Evolutionary conservation across 768 basidiomycete species (phyloP).

Genomic region (Flagelloscypha sp.): DNA sequence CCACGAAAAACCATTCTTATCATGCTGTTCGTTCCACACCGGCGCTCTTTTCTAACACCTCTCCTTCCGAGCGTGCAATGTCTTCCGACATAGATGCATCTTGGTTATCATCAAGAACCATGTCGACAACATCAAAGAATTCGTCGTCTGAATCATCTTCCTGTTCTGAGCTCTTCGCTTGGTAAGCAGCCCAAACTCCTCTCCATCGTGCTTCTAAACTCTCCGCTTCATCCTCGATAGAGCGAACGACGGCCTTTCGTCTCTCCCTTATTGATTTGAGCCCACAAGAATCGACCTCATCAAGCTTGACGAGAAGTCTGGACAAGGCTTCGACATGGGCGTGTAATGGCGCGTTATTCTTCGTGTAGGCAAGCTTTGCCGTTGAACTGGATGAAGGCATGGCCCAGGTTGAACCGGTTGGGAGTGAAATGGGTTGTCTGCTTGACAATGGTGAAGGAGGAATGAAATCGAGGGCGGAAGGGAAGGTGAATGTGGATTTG

Average conservation of each 20-base stretch:
- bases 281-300: constrained; percentile 37
- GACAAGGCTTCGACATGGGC: constrained; percentile 37
- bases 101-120: too few relatives aligned
- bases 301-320: constrained; percentile 34
- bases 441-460: constrained; percentile 1
- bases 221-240: constrained; percentile 38
- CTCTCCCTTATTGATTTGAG: constrained; percentile 27
- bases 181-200: constrained; percentile 6
- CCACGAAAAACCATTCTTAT: too few relatives aligned
- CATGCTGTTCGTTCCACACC: too few relatives aligned
- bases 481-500: constrained; percentile 18
- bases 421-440: constrained; percentile 11
- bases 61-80: too few relatives aligned
- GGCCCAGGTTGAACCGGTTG: too few relatives aligned
- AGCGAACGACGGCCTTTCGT: constrained; percentile 30
- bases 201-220: constrained; percentile 22
- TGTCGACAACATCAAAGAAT: too few relatives aligned
- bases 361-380: constrained; percentile 32
- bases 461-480: constrained; percentile 21
- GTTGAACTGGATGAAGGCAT: not conserved
- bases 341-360: constrained; percentile 34
- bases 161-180: too few relatives aligned
- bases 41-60: too few relatives aligned
- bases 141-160: too few relatives aligned
- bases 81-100: too few relatives aligned